Base-by-base conservation (phyloP, 768 basidiomycete genomes). In the Imleria badia region DNA sequence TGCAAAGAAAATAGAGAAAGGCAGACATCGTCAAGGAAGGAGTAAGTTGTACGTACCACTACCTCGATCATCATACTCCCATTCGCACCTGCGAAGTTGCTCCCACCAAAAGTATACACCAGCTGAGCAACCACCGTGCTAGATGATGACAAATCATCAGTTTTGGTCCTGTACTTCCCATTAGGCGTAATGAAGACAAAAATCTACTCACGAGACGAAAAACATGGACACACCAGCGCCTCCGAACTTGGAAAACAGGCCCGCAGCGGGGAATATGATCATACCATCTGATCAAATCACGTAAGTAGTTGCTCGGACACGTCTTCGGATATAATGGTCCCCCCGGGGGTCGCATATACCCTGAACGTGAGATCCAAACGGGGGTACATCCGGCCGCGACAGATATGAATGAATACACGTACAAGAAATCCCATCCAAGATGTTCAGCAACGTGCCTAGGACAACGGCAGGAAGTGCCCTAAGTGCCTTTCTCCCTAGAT, bases 51-150 rank as follows among this genome's bases (percentile, higher is more conserved):
- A 81, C 87, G 41, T 68, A 93, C 90, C 60, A 98, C 94, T 12
- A 95, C 92, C 73, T 98, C 96, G 57, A 99, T 98, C 94, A 98
- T 97, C 94, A 95, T 94, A 59, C 90, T 93, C 7, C 91, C 92
- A 71, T 93, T 94, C 2, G 88, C 93, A 46, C 91, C 91, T 10
- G 85, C 85, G 69, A 99, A 97, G 22, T 85, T 86, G 60, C 89
- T 94, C 5, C 91, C 96, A 6, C 94, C 95, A 10, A 86, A 70
- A 1, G 89, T 87, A 70, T 92, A 98, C 0, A 88, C 81, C 22
- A 97, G 73, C 66, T 98, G 96, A 0, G 94, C 77, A 34, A 96
- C 68, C 47, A 93, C 75, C 26, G 91, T 82, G 6, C 86, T 87
- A 60, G 17, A 61, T 43, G 54, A 17, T 5, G 43, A 19, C 15